Conservation (phyloP, 129 eudicot genomes). For the Dittrichia graveolens region DNA sequence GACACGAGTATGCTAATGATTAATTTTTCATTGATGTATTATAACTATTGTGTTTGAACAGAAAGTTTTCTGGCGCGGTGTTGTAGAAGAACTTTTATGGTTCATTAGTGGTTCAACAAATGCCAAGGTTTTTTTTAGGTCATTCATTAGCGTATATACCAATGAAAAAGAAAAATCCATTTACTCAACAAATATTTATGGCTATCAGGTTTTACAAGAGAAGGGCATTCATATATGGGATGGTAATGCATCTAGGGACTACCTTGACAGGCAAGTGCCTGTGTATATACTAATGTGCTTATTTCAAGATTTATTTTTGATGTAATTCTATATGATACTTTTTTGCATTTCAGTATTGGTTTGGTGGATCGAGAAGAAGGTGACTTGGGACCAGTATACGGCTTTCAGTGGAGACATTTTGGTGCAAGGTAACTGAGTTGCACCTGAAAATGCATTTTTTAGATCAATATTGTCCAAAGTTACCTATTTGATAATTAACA, state of each 20-base stretch:
- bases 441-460: too few relatives aligned
- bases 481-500: too few relatives aligned
- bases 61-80: constrained; percentile 94
- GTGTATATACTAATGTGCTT: not conserved
- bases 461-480: too few relatives aligned
- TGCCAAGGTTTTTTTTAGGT: constrained; percentile 64
- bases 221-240: constrained; percentile 92
- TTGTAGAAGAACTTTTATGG: constrained; percentile 94
- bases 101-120: constrained; percentile 94
- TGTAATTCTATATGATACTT: not conserved
- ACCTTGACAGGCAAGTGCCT: constrained; percentile 72
- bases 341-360: constrained; percentile 56
- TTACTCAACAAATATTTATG: not conserved
- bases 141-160: too few relatives aligned
- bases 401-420: constrained; percentile 96
- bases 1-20: not conserved
- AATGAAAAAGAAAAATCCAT: too few relatives aligned
- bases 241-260: constrained; percentile 88
- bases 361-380: constrained; percentile 89
- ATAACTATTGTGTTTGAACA: constrained; percentile 28
- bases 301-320: not conserved
- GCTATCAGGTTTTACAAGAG: constrained; percentile 65
- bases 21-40: not conserved
- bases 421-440: constrained; percentile 68
- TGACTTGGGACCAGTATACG: constrained; percentile 91